Base-by-base conservation (phyloP, 805 yeast species). In the Teunomyces pallodes region DNA sequence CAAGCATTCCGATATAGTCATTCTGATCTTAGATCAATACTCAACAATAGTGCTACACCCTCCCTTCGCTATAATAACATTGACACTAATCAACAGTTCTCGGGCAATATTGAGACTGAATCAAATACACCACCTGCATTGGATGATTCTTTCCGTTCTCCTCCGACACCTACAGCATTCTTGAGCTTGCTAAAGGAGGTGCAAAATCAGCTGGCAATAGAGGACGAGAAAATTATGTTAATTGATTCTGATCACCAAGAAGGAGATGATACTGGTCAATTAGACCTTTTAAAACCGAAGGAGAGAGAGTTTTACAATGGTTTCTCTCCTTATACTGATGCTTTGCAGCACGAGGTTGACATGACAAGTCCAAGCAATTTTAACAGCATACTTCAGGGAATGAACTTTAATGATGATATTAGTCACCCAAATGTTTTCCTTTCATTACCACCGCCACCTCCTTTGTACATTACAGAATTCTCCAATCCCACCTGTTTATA, bases 381-480 rank as follows among this genome's bases (percentile, higher is more conserved):
- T 16, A 24, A 42, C 17, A 26, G 13, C 28, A 17, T 32, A 13
- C 9, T 42, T 16, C 17, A 42, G 12, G 20, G 14, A 12, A 12
- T 29, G 10, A 12, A 26, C 16, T n/a, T 14, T 12, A 14, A 24
- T 24, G 31, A 38, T 2, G 43, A 39, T 26, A 24, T 45, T 33
- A 44, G 26, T 20, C 52, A 62, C 8, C 55, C 55, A 36, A 53
- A 59, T 39, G 58, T 57, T 0, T 53, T 63, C 38, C 50, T 59
- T 12, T 72, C 72, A 3, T 51, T 62, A 2, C 70, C 74, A 3
- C 56, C 52, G 10, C 55, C 58, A 3, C 47, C 50, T 5, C 60
- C 66, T 9, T 50, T 61, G 7, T 41, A 52, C 4, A 43, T 64
- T 10, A 61, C 69, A 1, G 64, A 62, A 28, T 33, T 51, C 12